These are phyloP conservation scores for Eustoma russellianum DNA, from an alignment of 257 asterid genomes.

Conservation along the genomic window DNA sequence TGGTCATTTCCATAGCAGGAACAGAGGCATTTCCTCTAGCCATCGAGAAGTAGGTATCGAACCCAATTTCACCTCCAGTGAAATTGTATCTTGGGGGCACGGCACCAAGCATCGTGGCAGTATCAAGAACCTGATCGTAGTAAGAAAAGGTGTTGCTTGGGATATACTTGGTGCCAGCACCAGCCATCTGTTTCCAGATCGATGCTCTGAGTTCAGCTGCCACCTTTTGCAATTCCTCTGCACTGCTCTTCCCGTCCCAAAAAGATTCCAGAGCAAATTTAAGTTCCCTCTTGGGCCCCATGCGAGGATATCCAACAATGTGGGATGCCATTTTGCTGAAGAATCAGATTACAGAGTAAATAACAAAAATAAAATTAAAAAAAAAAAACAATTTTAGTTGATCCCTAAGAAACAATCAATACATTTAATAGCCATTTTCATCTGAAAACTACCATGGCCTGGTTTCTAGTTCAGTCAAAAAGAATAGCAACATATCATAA, in stretches of 20 bases:
- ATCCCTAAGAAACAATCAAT: too few species aligned
- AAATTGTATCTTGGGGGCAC: constrained; percentile 86
- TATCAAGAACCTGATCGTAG: constrained; percentile 75
- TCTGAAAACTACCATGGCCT: too few species aligned
- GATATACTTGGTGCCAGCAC: constrained; percentile 67
- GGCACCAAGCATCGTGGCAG: constrained; percentile 82
- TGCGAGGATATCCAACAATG: constrained; percentile 75
- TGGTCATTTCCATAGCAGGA: constrained; percentile 99
- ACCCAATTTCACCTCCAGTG: constrained; percentile 84
- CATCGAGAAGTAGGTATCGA: constrained; percentile 89
- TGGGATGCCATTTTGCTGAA: constrained; percentile 70
- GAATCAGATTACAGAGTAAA: background rate
- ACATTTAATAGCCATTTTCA: too few species aligned
- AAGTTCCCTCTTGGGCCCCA: constrained; percentile 98
- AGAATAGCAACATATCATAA: too few species aligned
- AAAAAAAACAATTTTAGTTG: constrained; percentile 6
- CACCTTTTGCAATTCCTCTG: constrained; percentile 59
- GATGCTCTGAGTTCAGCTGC: constrained; percentile 53
- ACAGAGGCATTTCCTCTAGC: constrained; percentile 99
- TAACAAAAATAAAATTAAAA: constrained; percentile 4
- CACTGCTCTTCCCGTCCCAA: constrained; percentile 70
- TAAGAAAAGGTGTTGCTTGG: constrained; percentile 83
- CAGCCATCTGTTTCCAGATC: constrained; percentile 75
- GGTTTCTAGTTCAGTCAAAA: too few species aligned
- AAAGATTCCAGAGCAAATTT: constrained; percentile 76